Conservation (phyloP, 768 basidiomycete species). For the Chlorophyllum brunneum region DNA sequence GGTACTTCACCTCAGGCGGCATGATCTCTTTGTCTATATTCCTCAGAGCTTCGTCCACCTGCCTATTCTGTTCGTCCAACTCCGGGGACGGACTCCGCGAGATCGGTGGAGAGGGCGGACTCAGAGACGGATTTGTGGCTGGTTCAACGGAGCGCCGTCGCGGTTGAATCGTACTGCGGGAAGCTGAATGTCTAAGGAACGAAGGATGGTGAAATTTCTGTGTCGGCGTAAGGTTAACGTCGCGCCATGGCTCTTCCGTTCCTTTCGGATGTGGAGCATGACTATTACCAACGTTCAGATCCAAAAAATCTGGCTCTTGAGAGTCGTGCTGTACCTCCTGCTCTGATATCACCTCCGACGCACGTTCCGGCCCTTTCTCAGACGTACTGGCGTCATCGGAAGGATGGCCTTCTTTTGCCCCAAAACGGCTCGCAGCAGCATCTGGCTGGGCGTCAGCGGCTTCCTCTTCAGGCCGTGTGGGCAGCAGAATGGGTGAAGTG, state of each 20-base stretch:
- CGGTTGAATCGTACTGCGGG: constrained; percentile 28
- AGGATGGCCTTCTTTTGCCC: constrained; percentile 21
- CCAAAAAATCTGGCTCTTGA: constrained; percentile 78
- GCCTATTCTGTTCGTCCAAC: constrained; percentile 35
- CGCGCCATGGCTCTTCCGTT: constrained; percentile 14
- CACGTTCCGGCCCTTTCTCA: constrained; percentile 3
- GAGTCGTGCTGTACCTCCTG: constrained; percentile 15
- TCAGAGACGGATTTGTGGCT: background rate
- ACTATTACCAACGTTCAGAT: constrained; percentile 58
- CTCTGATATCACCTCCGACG: constrained; percentile 16
- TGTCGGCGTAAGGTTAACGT: constrained; percentile 27
- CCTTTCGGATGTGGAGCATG: constrained; percentile 20
- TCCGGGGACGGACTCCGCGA: constrained; percentile 26
- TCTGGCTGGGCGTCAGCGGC: constrained; percentile 19
- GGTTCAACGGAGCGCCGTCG: constrained; percentile 19
- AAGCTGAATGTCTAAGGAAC: constrained; percentile 24
- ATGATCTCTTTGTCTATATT: constrained; percentile 37
- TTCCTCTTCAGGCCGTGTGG: constrained; percentile 45
- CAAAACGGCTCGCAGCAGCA: constrained; percentile 36
- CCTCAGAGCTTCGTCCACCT: constrained; percentile 50
- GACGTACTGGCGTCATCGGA: constrained; percentile 11
- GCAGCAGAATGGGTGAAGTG: constrained; percentile 85
- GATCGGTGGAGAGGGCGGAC: constrained; percentile 29
- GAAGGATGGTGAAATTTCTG: constrained; percentile 25
- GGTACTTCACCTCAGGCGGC: constrained; percentile 59